Conservation (phyloP, 2,329 filamentous ascomycete genomes). For the Laburnicola sp. region DNA sequence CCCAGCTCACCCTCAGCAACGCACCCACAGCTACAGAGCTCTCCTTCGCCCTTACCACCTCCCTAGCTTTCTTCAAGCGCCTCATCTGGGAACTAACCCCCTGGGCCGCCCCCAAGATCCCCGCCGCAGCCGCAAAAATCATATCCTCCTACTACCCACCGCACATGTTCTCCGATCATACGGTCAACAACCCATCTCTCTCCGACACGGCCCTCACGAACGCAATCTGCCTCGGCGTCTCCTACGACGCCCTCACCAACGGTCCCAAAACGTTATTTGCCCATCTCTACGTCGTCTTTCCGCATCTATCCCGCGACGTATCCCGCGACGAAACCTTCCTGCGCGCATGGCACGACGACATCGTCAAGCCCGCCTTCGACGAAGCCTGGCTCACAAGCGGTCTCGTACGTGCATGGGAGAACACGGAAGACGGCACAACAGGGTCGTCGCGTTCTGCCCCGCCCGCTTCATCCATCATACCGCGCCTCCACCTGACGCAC, state of each 20-base stretch:
- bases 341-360: slow-evolving; percentile 22
- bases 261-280: slow-evolving; percentile 2
- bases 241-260: slow-evolving; percentile 1
- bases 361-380: slow-evolving; percentile 26
- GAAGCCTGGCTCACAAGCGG: slow-evolving; percentile 19
- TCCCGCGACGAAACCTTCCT: slow-evolving; percentile 14
- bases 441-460: slow-evolving; percentile 1
- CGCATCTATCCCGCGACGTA: slow-evolving; percentile 7
- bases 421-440: slow-evolving; percentile 2
- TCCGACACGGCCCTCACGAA: not conserved
- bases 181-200: not conserved
- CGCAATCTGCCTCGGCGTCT: slow-evolving; percentile 18
- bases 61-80: slow-evolving; percentile 24
- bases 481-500: slow-evolving; percentile 1
- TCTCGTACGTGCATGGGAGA: slow-evolving; percentile 2
- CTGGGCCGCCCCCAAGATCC: slow-evolving; percentile 10
- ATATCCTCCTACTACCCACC: slow-evolving; percentile 10
- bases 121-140: not conserved
- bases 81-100: slow-evolving; percentile 28
- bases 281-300: slow-evolving; percentile 25
- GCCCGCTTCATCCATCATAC: slow-evolving; percentile 1
- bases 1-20: not conserved
- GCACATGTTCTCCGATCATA: not conserved
- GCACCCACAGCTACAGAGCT: not conserved
- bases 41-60: slow-evolving; percentile 23